These are phyloP conservation scores for Sporobolomyces pararoseus DNA, from an alignment of 768 basidiomycete species.

Conservation along the genomic window DNA sequence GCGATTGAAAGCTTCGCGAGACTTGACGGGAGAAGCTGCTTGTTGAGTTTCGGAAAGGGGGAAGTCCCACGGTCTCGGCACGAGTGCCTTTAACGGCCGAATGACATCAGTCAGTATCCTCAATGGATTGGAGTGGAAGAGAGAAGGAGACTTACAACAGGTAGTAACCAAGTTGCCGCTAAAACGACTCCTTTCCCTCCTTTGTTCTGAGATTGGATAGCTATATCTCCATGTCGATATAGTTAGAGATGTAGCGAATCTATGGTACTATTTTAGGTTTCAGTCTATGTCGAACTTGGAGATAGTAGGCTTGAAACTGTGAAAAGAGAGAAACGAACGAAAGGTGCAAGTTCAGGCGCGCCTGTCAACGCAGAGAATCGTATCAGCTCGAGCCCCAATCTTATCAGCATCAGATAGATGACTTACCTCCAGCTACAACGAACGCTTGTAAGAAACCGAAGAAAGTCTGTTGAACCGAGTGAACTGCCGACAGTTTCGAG, in stretches of 20 bases:
- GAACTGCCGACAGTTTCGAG: slow-evolving; percentile 58
- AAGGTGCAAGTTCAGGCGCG: slow-evolving; percentile 72
- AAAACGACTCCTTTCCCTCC: slow-evolving; percentile 72
- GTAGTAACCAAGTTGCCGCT: slow-evolving; percentile 69
- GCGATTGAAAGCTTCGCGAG: no score
- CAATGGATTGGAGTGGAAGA: neutral
- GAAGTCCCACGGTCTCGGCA: slow-evolving; percentile 41
- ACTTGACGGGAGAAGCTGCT: no score
- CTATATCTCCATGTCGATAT: slow-evolving; percentile 69
- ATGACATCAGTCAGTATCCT: neutral
- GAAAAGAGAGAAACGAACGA: slow-evolving; percentile 6
- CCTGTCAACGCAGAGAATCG: neutral
- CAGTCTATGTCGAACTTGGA: neutral
- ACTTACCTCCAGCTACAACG: slow-evolving; percentile 61
- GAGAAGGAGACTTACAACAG: slow-evolving; percentile 13
- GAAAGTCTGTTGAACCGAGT: slow-evolving; percentile 62
- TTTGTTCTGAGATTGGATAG: slow-evolving; percentile 57
- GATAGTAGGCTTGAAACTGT: neutral
- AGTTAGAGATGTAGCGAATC: slow-evolving; percentile 73
- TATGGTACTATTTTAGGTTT: slow-evolving; percentile 52
- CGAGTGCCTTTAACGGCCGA: no score
- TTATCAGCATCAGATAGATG: neutral
- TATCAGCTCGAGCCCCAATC: neutral
- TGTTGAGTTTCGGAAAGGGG: slow-evolving; percentile 3
- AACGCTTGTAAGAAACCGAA: slow-evolving; percentile 73